Base-by-base conservation (phyloP, 2,329 filamentous ascomycete genomes). In the Cercospora zeina region DNA sequence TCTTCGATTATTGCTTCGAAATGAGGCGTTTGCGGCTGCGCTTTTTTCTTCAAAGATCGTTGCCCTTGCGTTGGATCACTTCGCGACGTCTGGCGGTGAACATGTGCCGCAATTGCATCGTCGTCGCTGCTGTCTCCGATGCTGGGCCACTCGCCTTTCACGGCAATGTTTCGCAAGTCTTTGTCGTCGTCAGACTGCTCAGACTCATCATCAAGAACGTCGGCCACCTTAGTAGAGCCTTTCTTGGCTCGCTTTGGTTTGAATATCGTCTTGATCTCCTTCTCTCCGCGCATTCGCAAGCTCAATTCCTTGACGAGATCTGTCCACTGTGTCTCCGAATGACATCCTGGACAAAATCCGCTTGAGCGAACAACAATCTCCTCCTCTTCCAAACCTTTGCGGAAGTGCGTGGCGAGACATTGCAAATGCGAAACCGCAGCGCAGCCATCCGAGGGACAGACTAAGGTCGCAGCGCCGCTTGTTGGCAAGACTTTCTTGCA, bases 291-390 rank as follows among this genome's bases (percentile, higher is more conserved):
- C 36, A 85, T 79, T 33, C 93, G 83, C 54, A 96, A 77, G 55
- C 84, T 95, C 68, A 96, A 76, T 73, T 96, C 93, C 72, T 87
- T 93, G 78, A 96, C 89, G 77, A 97, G 85, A 53, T 89, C 84
- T 0, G 82, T 80, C 93, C 93, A 97, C 55, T 80, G 74, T 1
- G 92, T 77, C 4, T 79, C 75, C 0, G 80, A 79, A 1, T 81
- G 76, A 72, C 93, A 97, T 19, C 78, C 77, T 0, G 91, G 91
- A 76, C 93, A 97, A 1, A 70, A 75, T 2, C 91, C 92, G 34
- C 80, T 73, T 1, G 84, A 79, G 0, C 93, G 93, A 6, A 71
- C 54, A 2, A 70, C 42, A 11, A 69, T 16, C 0, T 63, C 65
- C n/a, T 73, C 73, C 14, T 74, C 69, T 21, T 70, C 67, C 1